Evolutionary conservation across 495 filamentous ascomycete species (phyloP), one percentile per base, ranked within the genome.

Genomic region (Neurospora sp.): DNA sequence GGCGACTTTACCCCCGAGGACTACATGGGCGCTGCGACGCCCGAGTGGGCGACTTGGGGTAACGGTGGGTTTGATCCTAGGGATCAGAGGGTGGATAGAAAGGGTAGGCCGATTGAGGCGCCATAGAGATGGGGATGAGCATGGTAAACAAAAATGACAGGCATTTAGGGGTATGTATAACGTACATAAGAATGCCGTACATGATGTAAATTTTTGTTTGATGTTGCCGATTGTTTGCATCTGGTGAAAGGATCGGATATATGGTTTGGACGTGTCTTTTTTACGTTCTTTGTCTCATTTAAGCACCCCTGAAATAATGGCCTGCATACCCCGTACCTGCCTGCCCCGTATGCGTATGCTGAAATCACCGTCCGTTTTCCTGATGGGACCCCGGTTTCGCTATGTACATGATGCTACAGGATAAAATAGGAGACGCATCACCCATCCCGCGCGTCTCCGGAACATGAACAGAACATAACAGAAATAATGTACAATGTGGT

Each of bases 11-110:
- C 84, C 1, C 95, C 95, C 0, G 94, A 97, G 78, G 94, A 98
- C 78, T 98, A 98, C 80, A 90, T 96, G 85, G 90, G 89, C 1
- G 86, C 89, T 22, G 83, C 87, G 73, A 98, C 95, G 5, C 92
- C 93, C 12, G 92, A 96, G 76, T 98, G 95, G 95, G 95, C 95
- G 27, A 88, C 88, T n/a, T 98, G 93, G 92, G 95, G 95, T 0
- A 90, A 92, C 68, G 94, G 95, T 3, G 95, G 95, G 2, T 98
- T 98, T 79, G 92, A 98, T 84, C 95, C 95, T 1, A 86, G 91
- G 53, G 95, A 98, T 83, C 86, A 90, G 82, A 89, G 95, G 74
- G 93, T 97, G 40, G 89, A 92, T 79, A 86, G 88, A 72, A 97
- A 96, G 81, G 93, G 94, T 2, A 78, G 81, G 70, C 83, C 83